A percentile compares a stretch with the other conserved stretches of the same genome.
phyloP scores from a whole-genome alignment of 192 early-diverging fungal species.

The Linnemannia schmuckeri region DNA sequence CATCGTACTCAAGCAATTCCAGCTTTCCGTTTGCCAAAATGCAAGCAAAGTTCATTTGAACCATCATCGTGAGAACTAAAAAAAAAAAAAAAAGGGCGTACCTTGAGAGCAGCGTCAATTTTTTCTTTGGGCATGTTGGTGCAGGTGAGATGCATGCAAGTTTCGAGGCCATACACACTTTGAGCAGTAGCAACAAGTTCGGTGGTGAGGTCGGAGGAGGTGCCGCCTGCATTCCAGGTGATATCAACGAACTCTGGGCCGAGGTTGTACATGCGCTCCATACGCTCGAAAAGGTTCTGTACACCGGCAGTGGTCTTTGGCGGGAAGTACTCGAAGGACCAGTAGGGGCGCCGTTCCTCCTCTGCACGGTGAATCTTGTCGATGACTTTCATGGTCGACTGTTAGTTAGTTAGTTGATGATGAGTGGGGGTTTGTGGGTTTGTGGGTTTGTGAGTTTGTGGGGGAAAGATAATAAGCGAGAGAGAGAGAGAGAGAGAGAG shows the following conservation, averaged over 20 bases:
- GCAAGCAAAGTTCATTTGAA: not conserved
- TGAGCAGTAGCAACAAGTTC: constrained; percentile 90
- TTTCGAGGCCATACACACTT: constrained; percentile 91
- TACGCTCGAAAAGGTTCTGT: constrained; percentile 92
- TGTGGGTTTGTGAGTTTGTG: too few species aligned
- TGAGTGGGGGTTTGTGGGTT: too few species aligned
- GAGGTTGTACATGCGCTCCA: constrained; percentile 93
- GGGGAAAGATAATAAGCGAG: too few species aligned
- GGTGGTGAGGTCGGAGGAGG: constrained; percentile 88
- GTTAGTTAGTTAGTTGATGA: too few species aligned
- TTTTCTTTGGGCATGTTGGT: constrained; percentile 95
- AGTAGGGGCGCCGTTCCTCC: constrained; percentile 66
- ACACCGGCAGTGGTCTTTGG: constrained; percentile 84
- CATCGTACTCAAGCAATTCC: not conserved
- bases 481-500: not conserved
- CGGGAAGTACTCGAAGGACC: constrained; percentile 98
- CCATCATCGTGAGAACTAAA: not conserved
- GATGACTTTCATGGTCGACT: constrained; percentile 71
- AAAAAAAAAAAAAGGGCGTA: constrained; percentile 13
- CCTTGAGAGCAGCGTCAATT: constrained; percentile 86
- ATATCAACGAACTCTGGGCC: constrained; percentile 96
- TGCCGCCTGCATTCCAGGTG: constrained; percentile 97
- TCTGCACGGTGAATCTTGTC: constrained; percentile 75
- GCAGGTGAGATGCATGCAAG: constrained; percentile 97
- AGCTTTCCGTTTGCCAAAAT: not conserved